A percentile compares a stretch with the other conserved stretches of the same genome.
phyloP scores from a whole-genome alignment of 805 yeast species.

The Saturnispora diversa region DNA sequence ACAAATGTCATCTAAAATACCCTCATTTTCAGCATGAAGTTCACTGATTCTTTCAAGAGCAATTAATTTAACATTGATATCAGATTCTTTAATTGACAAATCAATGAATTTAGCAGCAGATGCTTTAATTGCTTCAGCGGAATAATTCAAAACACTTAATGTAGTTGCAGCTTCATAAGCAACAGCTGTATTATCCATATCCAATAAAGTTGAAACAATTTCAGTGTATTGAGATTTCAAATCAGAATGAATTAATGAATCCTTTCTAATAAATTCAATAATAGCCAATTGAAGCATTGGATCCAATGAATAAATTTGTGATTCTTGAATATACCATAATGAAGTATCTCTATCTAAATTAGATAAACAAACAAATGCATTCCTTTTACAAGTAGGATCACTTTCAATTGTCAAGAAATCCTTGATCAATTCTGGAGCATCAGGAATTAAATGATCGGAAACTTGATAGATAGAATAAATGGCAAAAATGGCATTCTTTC shows the following conservation, averaged over 20 bases:
- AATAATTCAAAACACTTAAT: constrained; percentile 45
- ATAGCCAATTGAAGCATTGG: constrained; percentile 82
- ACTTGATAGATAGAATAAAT: constrained; percentile 73
- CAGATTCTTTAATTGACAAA: constrained; percentile 86
- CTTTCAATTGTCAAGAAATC: constrained; percentile 72
- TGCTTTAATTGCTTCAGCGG: constrained; percentile 58
- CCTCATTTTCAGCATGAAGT: constrained; percentile 66
- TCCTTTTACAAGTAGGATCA: constrained; percentile 90
- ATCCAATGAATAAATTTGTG: constrained; percentile 59
- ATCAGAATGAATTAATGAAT: constrained; percentile 55
- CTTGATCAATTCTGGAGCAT: constrained; percentile 80
- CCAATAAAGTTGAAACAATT: constrained; percentile 65
- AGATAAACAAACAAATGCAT: constrained; percentile 84
- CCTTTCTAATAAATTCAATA: constrained; percentile 84
- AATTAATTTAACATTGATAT: constrained; percentile 88
- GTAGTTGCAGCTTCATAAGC: constrained; percentile 89
- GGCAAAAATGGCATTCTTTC: constrained; percentile 94
- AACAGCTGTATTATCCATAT: constrained; percentile 62
- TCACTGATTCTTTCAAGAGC: constrained; percentile 80
- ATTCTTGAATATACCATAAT: constrained; percentile 68
- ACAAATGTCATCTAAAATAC: constrained; percentile 72
- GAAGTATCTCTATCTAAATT: constrained; percentile 81
- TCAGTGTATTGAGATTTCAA: constrained; percentile 65
- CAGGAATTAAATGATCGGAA: constrained; percentile 84
- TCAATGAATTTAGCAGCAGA: constrained; percentile 86